Conservation (phyloP, 768 basidiomycete species). For the Sporobolomyces phaffii region DNA sequence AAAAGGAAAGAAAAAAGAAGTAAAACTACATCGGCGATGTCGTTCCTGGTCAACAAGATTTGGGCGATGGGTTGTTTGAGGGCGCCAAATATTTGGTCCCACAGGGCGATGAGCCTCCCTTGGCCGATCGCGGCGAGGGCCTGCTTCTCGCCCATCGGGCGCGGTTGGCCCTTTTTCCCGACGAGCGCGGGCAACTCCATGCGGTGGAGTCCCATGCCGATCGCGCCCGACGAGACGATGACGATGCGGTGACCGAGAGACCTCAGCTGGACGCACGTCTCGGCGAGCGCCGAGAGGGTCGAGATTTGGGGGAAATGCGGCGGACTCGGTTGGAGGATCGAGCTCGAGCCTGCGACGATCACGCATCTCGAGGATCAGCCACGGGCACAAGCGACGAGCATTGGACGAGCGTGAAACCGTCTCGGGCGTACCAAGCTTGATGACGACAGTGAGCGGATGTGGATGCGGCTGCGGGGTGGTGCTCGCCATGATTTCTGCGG, state of each 20-base stretch:
- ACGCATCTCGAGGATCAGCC: too few relatives aligned
- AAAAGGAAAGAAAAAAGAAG: neutral
- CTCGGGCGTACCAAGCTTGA: conserved; percentile 37
- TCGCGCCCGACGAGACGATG: conserved; percentile 94
- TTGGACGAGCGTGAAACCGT: too few relatives aligned
- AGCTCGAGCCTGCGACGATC: conserved; percentile 89
- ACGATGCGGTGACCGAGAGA: conserved; percentile 85
- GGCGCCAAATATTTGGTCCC: conserved; percentile 93
- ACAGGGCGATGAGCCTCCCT: conserved; percentile 87
- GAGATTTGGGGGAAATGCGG: conserved; percentile 88
- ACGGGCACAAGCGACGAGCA: too few relatives aligned
- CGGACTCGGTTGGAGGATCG: conserved; percentile 80
- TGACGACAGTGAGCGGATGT: conserved; percentile 29
- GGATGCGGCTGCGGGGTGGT: neutral
- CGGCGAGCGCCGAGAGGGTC: conserved; percentile 82
- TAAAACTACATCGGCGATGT: conserved; percentile 82
- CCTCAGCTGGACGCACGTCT: conserved; percentile 74
- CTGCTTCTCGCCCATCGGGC: conserved; percentile 86
- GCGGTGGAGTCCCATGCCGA: conserved; percentile 84
- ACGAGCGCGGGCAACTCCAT: conserved; percentile 59
- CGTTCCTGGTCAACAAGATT: conserved; percentile 84
- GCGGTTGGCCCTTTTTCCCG: conserved; percentile 40
- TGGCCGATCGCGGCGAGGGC: conserved; percentile 96
- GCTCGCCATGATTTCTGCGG: too few relatives aligned
- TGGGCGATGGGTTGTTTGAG: conserved; percentile 94